Evolutionary conservation across 2,329 filamentous ascomycete species (phyloP).

Genomic region (Dothistroma pini): DNA sequence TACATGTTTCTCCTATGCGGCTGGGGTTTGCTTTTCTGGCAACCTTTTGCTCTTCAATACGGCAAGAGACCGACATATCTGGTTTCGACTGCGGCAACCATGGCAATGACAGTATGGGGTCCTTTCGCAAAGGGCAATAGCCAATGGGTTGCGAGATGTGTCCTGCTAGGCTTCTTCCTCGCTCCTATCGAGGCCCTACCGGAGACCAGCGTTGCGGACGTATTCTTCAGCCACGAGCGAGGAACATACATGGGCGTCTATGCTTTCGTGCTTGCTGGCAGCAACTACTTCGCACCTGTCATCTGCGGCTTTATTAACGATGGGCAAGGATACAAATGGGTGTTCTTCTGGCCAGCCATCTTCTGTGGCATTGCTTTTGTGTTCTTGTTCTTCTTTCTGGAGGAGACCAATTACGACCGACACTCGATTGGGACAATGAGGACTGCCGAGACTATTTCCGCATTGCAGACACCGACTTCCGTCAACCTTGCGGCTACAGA

Average conservation of each 20-base stretch:
- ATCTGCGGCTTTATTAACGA: conserved; percentile 50
- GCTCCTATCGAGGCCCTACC: conserved; percentile 50
- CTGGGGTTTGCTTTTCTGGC: conserved; percentile 51
- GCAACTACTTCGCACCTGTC: conserved; percentile 36
- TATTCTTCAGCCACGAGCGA: conserved; percentile 29
- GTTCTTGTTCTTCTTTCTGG: conserved; percentile 56
- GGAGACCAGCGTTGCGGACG: conserved; percentile 31
- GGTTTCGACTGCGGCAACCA: conserved; percentile 40
- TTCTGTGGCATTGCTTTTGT: conserved; percentile 47
- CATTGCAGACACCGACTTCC: neutral
- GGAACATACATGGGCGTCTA: conserved; percentile 30
- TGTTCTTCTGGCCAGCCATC: conserved; percentile 52
- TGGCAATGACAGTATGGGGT: conserved; percentile 43
- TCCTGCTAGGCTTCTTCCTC: conserved; percentile 47
- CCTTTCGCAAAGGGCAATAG: conserved; percentile 44
- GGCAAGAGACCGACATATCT: conserved; percentile 51
- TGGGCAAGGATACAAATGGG: conserved; percentile 48
- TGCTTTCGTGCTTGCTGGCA: conserved; percentile 23
- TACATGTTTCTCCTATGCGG: conserved; percentile 20
- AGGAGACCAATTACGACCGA: conserved; percentile 54
- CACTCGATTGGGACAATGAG: conserved; percentile 5
- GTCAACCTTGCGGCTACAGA: neutral
- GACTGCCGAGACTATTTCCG: neutral
- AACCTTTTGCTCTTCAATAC: conserved; percentile 51
- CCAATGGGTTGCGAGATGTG: conserved; percentile 47